Percentiles rank a stretch among this genome's conserved stretches.
Conservation (phyloP, 2,329 filamentous ascomycete genomes). For the Paecilomyces variotii region DNA sequence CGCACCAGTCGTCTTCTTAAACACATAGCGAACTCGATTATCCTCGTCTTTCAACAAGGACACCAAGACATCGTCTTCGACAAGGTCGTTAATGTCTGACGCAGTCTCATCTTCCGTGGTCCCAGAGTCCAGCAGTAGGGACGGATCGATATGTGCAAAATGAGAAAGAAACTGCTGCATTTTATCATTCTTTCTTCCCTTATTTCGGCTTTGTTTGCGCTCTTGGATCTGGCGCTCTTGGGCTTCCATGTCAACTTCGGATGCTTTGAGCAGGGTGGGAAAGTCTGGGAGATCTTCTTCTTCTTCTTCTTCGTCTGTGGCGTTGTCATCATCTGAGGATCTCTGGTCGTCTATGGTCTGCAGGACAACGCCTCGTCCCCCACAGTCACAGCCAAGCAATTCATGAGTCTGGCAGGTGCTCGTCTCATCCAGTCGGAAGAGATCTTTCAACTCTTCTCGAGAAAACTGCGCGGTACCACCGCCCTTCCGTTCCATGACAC, state of each 20-base stretch:
- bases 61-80: constrained; percentile 25
- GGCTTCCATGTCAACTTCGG: constrained; percentile 28
- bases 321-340: constrained; percentile 4
- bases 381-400: constrained; percentile 55
- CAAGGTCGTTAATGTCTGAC: constrained; percentile 17
- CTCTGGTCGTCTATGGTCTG: not conserved
- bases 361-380: constrained; percentile 40
- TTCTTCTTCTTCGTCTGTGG: constrained; percentile 13
- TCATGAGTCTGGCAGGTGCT: constrained; percentile 60
- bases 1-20: constrained; percentile 26
- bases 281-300: constrained; percentile 20
- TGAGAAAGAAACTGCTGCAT: constrained; percentile 37
- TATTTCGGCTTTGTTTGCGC: constrained; percentile 1
- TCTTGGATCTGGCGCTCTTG: constrained; percentile 21
- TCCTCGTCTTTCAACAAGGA: constrained; percentile 30
- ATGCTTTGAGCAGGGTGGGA: constrained; percentile 31
- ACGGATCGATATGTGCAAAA: constrained; percentile 36
- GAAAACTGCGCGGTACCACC: constrained; percentile 54
- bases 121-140: constrained; percentile 11
- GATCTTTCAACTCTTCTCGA: constrained; percentile 55
- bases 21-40: constrained; percentile 31
- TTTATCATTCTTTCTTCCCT: constrained; percentile 11
- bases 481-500: constrained; percentile 59
- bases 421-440: constrained; percentile 58
- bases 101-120: constrained; percentile 8